Evolutionary conservation across 202 grass and related monocot species (phyloP), one percentile per base, ranked within the genome.

Genomic region (Carex sylvatica): DNA sequence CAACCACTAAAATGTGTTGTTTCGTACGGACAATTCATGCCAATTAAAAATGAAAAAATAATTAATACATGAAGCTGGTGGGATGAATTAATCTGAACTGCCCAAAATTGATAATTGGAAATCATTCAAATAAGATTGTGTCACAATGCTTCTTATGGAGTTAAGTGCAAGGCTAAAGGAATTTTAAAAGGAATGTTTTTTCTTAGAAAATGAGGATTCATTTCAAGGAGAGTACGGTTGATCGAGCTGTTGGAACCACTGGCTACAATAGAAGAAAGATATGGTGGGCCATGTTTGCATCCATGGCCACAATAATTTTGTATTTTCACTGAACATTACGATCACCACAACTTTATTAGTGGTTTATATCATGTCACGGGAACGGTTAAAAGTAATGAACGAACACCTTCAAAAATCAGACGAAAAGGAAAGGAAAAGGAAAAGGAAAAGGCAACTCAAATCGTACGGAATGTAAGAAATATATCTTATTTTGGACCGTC

Each of bases 201-300:
- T 49, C 46, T 59, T 59, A 19, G 5, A 69, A 42, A n/a, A 42
- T 4, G 8, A 42, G 65, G 9, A 18, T 42, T 69, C 35, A 36
- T 36, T 36, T 36, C 35, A 9, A 42, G 65, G 28, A 38, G 31
- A 38, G 16, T 15, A 38, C 18, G 31, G 6, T 33, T n/a, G 7
- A 47, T 36, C 2, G 4, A 65, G n/a, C 8, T 26, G 13, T 9
- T 10, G 40, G 44, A 53, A 28, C 46, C 44, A 28, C 19, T 28
- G n/a, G 46, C 44, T 54, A 54, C 24, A 77, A 77, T 15, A 54
- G 23, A 42, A 28, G 30, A 31, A 54, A 56, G 47, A 77, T 69
- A 77, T 33, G 47, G 46, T 77, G 72, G 46, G 44, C 46, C 72
- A 77, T 56, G 31, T 77, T 77, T 56, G 72, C 72, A 77, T 53